Base-by-base conservation (phyloP, 257 asterid genomes). In the Penstemon davidsonii region DNA sequence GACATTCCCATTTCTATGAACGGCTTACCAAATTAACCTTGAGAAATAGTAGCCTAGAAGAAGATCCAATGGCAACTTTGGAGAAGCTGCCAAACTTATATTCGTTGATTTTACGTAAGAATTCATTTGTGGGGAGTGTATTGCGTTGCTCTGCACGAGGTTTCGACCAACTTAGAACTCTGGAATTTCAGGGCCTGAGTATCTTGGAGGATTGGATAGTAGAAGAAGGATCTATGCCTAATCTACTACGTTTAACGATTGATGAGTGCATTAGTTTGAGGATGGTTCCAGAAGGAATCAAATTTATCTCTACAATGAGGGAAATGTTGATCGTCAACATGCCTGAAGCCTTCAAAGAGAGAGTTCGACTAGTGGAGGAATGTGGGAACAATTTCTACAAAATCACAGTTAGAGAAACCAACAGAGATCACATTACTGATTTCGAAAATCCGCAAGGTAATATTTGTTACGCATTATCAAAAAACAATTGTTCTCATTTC, bases 31-130 rank as follows among this genome's bases (percentile, higher is more conserved):
- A 64, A 15, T 77, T 85, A 78, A 85, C 87, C 55, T 66, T 85
- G 65, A 80, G 87, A 76, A 71, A 51, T 64, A 85, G 90, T 74
- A 76, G 58, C 64, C 81, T 85, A 37, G 60, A 71, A 64, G 84
- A 82, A 71, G 86, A 85, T 66, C 87, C 90, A 37, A 80, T 85
- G 83, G 36, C 66, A 3, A 78, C 72, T 62, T 79, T 82, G 5
- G 86, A 82, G 76, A 78, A 78, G 62, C 78, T 82, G 58, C 84
- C 78, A 13, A 60, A 39, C 46, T 64, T 85, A 38, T 46, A 56
- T 6, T 69, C 76, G 6, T 47, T 82, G 64, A 61, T 68, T 25
- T 67, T 85, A 44, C 86, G 84, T 50, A 77, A 75, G 45, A 70
- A 76, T 41, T 81, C 69, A 3, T 80, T 75, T 37, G 76, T 53